Base-by-base conservation (phyloP, 306 rosid species). In the Prunus mume region DNA sequence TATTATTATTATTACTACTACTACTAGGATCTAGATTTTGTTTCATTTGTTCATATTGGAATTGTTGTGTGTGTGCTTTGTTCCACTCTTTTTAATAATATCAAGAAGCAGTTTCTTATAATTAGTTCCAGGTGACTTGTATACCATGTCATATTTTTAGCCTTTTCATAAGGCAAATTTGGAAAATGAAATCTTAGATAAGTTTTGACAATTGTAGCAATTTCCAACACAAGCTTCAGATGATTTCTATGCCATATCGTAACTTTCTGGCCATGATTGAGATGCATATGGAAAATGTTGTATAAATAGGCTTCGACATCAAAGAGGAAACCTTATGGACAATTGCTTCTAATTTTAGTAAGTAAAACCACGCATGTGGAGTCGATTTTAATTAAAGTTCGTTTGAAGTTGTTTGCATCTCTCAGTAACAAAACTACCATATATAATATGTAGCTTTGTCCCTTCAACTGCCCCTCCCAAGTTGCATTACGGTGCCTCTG, bases 41-140 rank as follows among this genome's bases (percentile, higher is more conserved):
- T 76, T 86, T 83, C 79, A 69, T 81, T 86, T 91, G 96, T 91
- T 93, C 68, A 89, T 93, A 88, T 78, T 87, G 86, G 82, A 77
- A 85, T 87, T 84, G 84, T 93, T 90, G 86, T 82, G 80, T 66
- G 91, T 76, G 90, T 89, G 88, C 56, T 67, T 81, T 81, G 63
- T 76, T 78, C 80, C 51, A 18, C 65, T 75, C 41, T 57, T 66
- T 71, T 25, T 84, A 82, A 79, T 84, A 75, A 79, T 84, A 75
- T 87, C 73, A 75, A 70, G 81, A 81, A 76, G 82, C 74, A 74
- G 85, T 74, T 82, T 81, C 83, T 63, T 78, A 76, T 81, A 74
- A 82, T 38, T 82, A 85, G 88, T 80, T 83, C 79, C 76, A 87
- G 67, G 71, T 83, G 87, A 81, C 80, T 82, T 66, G 17, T 82